Evolutionary conservation across 2,329 filamentous ascomycete genomes (phyloP), one percentile per base, ranked within the genome.

Genomic region (Epichloe sp.): DNA sequence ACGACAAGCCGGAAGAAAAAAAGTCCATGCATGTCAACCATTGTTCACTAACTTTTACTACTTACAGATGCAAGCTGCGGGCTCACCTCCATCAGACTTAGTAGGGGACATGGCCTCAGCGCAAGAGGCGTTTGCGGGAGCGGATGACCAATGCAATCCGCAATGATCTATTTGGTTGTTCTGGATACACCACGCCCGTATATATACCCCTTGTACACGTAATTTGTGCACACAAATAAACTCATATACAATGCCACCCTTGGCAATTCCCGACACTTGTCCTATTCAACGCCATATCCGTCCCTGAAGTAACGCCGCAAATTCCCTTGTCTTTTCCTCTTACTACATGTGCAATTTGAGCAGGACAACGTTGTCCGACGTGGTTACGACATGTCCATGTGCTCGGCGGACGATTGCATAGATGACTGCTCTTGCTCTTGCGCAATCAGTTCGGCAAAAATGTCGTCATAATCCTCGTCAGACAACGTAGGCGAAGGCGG

Each of bases 61-160:
- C 6, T 44, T 11, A 4, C 50, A 96, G 91, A 98, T 98, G 93
- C 93, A 98, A 90, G 84, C 84, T 48, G 85, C 86, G 54, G 93
- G 93, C 10, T 89, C 87, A 19, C 93, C 93, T 44, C 93, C 93
- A 0, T 77, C 87, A 38, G 93, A 97, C 66, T 73, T 98, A 17
- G 86, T 98, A 15, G 91, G 90, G 51, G 88, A 95, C 63, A 85
- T 95, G 79, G 82, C 83, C 51, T 85, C 86, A 47, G 85, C 86
- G 17, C 87, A 91, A 62, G 87, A 91, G 57, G 78, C 77, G 6
- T 72, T 84, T 52, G 77, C 74, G 74, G 74, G 70, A 36, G 73
- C 78, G 26, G 80, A 83, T 57, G 80, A 83, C 58, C 72, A 77
- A 26, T 84, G 80, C 59, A 77, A 79, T 54, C 76, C 75, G 52